Conservation (phyloP, 176 grass and related monocot genomes). For the Hsuehochloa calcarea region DNA sequence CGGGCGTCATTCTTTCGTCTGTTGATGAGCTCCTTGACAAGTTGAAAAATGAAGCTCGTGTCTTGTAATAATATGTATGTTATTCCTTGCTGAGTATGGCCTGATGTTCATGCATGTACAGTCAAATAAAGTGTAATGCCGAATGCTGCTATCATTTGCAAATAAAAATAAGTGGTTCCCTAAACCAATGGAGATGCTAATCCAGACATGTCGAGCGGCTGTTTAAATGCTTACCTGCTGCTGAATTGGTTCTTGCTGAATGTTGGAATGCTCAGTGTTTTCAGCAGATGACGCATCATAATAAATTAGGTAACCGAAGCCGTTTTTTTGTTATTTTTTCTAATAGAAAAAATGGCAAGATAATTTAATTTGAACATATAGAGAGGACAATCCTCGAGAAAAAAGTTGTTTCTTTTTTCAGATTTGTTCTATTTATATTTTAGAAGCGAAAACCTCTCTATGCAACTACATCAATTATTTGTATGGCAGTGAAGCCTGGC, state of each 20-base stretch:
- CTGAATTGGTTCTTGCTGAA: not conserved
- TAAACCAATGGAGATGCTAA: not conserved
- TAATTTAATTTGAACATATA: not conserved
- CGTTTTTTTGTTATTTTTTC: not conserved
- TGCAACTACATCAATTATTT: not conserved
- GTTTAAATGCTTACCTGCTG: not conserved
- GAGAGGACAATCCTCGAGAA: not conserved
- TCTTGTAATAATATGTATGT: slow-evolving; percentile 46
- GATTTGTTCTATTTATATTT: not conserved
- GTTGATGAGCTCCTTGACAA: slow-evolving; percentile 79
- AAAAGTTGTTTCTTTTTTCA: not conserved
- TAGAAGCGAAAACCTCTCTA: not conserved
- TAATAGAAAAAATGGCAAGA: not conserved
- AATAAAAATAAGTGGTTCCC: slow-evolving; percentile 9
- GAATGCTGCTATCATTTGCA: not conserved
- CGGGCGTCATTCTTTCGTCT: slow-evolving; percentile 75
- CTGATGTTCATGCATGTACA: not conserved
- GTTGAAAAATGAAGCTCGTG: slow-evolving; percentile 73
- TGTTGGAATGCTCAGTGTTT: not conserved
- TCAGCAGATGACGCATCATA: not conserved
- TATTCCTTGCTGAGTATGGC: not conserved
- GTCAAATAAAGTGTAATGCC: slow-evolving; percentile 4
- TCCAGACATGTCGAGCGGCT: not conserved
- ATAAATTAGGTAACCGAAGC: not conserved
- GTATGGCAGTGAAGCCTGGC: not conserved